Evolutionary conservation across 495 filamentous ascomycete genomes (phyloP), one percentile per base, ranked within the genome.

Genomic region (Lophium mytilinum): DNA sequence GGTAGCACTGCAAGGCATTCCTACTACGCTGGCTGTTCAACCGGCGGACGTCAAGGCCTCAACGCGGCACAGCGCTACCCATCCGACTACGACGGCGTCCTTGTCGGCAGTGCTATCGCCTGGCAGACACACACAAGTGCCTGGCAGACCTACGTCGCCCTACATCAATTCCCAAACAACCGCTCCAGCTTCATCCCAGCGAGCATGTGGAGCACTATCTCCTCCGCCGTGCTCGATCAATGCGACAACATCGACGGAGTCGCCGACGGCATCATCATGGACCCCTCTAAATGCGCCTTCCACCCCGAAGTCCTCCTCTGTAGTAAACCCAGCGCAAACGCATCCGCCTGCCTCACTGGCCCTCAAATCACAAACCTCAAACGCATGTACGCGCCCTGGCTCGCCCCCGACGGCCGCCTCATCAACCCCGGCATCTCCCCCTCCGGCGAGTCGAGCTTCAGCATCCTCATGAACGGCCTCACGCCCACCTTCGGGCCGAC

Each of bases 231-330:
- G 21, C 36, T 86, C 9, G 73, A 75, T 0, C 84, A 89, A 60
- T 90, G 86, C 55, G 85, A 90, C 61, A 59, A 52, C 4, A 68
- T 80, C 17, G 86, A 89, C 65, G 85, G 85, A 1, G 71, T 80
- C 0, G 66, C 72, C 6, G 86, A 88, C 61, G 80, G 76, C 33
- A 83, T 88, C 63, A 81, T 89, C 58, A 82, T 81, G 59, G 71
- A 78, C 47, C 81, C 85, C 0, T 70, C 75, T 39, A 68, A 76
- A 14, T 90, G 85, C 71, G 67, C 75, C 30, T 79, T 84, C 12
- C 62, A 76, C 41, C 69, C 79, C 12, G 72, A 77, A 45, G 68
- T 68, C 0, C 60, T 89, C 21, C 76, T 79, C 9, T 87, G 85
- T 66, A 49, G 59, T 1, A 53, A 61, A 37, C 64, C 67, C 5